Evolutionary conservation across 176 grass and related monocot genomes (phyloP).

Genomic region (Musa acuminata): DNA sequence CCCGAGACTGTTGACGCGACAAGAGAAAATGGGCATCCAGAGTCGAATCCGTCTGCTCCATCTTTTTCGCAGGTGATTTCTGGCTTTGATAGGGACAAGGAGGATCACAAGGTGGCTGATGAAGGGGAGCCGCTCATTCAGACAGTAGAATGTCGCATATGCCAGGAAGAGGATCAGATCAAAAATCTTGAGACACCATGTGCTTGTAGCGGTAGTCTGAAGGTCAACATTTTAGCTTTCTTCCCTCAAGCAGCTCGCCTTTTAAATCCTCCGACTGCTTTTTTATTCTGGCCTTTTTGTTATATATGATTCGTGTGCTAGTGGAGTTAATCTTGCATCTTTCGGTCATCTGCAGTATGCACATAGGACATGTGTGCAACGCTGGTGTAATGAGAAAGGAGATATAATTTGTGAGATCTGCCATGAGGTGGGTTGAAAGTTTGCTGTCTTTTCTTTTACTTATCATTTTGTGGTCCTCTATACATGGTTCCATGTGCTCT

Average conservation of each 20-base stretch:
- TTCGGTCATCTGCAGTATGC: slow-evolving; percentile 64
- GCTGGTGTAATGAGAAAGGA: slow-evolving; percentile 98
- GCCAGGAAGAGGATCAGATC: slow-evolving; percentile 80
- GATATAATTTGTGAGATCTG: slow-evolving; percentile 96
- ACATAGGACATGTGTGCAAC: slow-evolving; percentile 90
- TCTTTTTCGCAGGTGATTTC: slow-evolving; percentile 10
- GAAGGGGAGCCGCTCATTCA: slow-evolving; percentile 67
- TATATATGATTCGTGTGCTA: too few species aligned
- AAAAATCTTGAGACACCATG: slow-evolving; percentile 85
- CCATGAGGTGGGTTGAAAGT: slow-evolving; percentile 48
- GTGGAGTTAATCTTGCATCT: background rate
- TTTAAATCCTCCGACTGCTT: background rate
- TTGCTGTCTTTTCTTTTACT: background rate
- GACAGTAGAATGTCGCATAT: slow-evolving; percentile 75
- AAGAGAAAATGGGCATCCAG: background rate
- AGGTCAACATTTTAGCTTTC: slow-evolving; percentile 32
- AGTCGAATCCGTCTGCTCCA: background rate
- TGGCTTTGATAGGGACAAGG: slow-evolving; percentile 16
- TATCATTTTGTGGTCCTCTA: background rate
- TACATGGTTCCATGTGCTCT: background rate
- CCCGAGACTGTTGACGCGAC: slow-evolving; percentile 11
- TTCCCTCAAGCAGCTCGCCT: background rate
- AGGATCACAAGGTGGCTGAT: slow-evolving; percentile 22
- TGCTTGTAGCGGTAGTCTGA: slow-evolving; percentile 83
- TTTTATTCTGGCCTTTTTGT: background rate